phyloP scores from a whole-genome alignment of 441 rosid genomes.

The Isatis lusitanica region DNA sequence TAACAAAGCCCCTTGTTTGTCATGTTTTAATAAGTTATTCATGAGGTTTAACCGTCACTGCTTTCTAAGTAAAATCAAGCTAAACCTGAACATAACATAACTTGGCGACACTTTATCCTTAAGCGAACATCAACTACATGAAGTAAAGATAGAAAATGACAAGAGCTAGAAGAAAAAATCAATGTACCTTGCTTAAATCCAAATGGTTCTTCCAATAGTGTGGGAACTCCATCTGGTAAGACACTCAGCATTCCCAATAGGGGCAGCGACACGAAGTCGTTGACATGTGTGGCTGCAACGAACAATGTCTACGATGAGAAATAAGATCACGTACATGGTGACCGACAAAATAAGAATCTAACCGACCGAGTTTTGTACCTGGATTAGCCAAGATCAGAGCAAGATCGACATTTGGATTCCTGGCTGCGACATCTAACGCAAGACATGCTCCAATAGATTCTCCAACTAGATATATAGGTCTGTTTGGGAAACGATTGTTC shows the following conservation, averaged over 20 bases:
- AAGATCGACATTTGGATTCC: constrained; percentile 65
- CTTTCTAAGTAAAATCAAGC: neutral
- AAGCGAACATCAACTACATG: neutral
- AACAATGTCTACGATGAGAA: neutral
- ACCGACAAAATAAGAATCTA: neutral
- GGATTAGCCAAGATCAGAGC: constrained; percentile 64
- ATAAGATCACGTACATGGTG: neutral
- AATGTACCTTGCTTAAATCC: constrained; percentile 60
- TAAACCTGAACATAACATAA: neutral
- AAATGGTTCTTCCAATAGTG: constrained; percentile 43
- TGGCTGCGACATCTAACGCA: constrained; percentile 65
- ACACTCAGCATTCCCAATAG: constrained; percentile 51
- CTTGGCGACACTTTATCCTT: neutral
- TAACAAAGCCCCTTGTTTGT: neutral
- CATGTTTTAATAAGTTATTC: neutral
- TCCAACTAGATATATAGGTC: constrained; percentile 75
- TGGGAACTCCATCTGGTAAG: constrained; percentile 50
- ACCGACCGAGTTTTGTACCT: constrained; percentile 36
- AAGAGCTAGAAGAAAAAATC: constrained; percentile 26
- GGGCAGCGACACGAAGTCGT: constrained; percentile 49
- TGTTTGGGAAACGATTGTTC: constrained; percentile 37
- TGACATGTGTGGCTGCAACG: constrained; percentile 67
- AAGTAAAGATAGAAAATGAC: constrained; percentile 2
- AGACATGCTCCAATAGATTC: constrained; percentile 74
- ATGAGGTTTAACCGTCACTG: neutral